Evolutionary conservation across 2,329 filamentous ascomycete genomes (phyloP).

Genomic region (Pseudogymnoascus sp.): DNA sequence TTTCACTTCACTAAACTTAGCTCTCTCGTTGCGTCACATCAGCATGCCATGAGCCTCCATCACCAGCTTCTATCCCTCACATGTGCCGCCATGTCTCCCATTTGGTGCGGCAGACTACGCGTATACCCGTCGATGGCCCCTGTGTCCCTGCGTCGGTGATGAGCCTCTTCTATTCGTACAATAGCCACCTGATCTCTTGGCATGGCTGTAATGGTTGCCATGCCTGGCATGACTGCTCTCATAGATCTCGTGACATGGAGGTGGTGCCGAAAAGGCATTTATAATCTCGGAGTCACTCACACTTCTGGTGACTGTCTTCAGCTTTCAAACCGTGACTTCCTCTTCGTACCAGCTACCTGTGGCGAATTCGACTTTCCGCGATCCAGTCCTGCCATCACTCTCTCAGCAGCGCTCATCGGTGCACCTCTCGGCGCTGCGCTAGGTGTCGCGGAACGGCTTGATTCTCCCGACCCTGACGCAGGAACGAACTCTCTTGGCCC

Average conservation of each 20-base stretch:
- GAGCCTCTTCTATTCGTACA: background rate
- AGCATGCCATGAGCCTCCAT: background rate
- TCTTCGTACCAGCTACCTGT: constrained; percentile 21
- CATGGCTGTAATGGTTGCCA: background rate
- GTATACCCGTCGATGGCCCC: background rate
- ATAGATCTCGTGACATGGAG: background rate
- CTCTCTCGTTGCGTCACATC: constrained; percentile 2
- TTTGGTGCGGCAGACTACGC: background rate
- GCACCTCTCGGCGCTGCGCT: constrained; percentile 15
- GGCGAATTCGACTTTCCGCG: constrained; percentile 25
- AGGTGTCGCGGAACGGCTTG: constrained; percentile 21
- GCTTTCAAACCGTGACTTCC: constrained; percentile 28
- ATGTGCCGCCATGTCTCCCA: background rate
- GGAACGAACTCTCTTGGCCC: constrained; percentile 28
- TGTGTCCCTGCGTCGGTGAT: background rate
- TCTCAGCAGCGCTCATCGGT: constrained; percentile 27
- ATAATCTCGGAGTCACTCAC: background rate
- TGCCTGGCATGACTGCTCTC: background rate
- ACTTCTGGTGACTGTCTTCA: constrained; percentile 16
- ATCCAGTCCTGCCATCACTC: constrained; percentile 29
- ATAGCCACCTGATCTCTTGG: background rate
- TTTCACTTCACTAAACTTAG: background rate
- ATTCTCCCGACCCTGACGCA: constrained; percentile 19
- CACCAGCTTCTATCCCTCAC: background rate
- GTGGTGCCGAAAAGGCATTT: background rate